phyloP scores from a whole-genome alignment of 1,284 basidiomycete genomes.

The Fomitopsis betulina region DNA sequence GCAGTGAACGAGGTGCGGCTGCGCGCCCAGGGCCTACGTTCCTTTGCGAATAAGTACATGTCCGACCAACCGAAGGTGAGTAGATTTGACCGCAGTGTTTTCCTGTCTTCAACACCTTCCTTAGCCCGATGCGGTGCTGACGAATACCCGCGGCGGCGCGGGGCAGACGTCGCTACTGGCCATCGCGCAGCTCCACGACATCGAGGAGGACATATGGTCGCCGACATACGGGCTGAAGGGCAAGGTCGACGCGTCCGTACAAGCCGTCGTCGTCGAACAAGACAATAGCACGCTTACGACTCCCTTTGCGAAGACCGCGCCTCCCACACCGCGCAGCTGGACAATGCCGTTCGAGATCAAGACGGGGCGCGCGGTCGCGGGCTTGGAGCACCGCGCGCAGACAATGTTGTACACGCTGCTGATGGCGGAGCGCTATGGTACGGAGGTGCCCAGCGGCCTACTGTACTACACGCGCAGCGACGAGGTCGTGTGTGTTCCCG shows the following conservation, averaged over 20 bases:
- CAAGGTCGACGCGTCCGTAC: slow-evolving; percentile 90
- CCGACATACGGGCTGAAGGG: slow-evolving; percentile 95
- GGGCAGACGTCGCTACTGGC: slow-evolving; percentile 56
- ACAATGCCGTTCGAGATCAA: slow-evolving; percentile 93
- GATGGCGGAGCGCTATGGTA: slow-evolving; percentile 85
- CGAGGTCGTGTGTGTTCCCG: slow-evolving; percentile 80
- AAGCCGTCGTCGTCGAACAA: slow-evolving; percentile 55
- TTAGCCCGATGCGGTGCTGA: slow-evolving; percentile 63
- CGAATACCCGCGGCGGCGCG: slow-evolving; percentile 54
- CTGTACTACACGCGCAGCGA: slow-evolving; percentile 94
- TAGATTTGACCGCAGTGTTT: background rate
- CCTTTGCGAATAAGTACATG: slow-evolving; percentile 65
- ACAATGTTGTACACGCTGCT: slow-evolving; percentile 97
- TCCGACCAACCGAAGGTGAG: slow-evolving; percentile 54
- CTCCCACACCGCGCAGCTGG: slow-evolving; percentile 11
- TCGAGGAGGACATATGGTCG: slow-evolving; percentile 98
- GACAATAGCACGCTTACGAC: slow-evolving; percentile 15
- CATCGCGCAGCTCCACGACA: slow-evolving; percentile 72
- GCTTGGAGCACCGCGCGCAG: slow-evolving; percentile 94
- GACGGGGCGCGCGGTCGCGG: slow-evolving; percentile 76
- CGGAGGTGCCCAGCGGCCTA: slow-evolving; percentile 68
- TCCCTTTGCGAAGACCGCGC: slow-evolving; percentile 17
- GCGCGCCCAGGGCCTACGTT: slow-evolving; percentile 58
- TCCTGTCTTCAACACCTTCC: background rate
- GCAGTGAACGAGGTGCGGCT: slow-evolving; percentile 59